Evolutionary conservation across 148 eudicot species (phyloP).

Genomic region (Persicaria maculosa): DNA sequence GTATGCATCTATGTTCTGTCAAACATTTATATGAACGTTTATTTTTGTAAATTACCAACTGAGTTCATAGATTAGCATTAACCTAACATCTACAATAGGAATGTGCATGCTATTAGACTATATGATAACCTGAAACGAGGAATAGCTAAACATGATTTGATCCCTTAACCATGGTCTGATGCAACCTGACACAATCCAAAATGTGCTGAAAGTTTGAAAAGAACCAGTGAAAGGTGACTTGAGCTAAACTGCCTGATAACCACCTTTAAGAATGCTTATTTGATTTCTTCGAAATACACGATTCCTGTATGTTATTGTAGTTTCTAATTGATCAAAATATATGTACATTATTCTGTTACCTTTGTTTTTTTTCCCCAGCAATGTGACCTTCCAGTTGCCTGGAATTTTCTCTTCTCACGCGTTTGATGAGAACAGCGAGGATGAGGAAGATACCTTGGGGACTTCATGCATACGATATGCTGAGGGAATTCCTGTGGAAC

Average conservation of each 20-base stretch:
- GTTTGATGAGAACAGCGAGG: conserved; percentile 75
- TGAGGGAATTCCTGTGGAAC: conserved; percentile 33
- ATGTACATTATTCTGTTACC: conserved; percentile 14
- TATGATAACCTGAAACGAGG: background rate
- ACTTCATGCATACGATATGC: conserved; percentile 23
- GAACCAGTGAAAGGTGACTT: background rate
- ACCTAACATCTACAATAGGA: background rate
- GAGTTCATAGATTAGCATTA: background rate
- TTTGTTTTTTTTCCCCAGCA: conserved; percentile 42
- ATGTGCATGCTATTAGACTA: background rate
- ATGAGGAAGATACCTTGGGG: conserved; percentile 42
- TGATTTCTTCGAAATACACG: background rate
- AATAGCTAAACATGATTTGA: background rate
- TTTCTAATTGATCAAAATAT: background rate
- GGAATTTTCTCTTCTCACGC: conserved; percentile 58
- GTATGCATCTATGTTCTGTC: background rate
- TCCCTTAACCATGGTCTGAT: background rate
- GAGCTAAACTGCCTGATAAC: background rate
- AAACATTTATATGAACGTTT: background rate
- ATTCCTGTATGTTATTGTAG: background rate
- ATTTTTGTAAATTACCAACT: background rate
- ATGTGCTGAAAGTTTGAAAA: background rate
- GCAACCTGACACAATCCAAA: background rate
- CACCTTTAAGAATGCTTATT: background rate
- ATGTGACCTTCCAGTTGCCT: conserved; percentile 80